Evolutionary conservation across 805 yeast genomes (phyloP).

Genomic region (Metschnikowia peoriensis): DNA sequence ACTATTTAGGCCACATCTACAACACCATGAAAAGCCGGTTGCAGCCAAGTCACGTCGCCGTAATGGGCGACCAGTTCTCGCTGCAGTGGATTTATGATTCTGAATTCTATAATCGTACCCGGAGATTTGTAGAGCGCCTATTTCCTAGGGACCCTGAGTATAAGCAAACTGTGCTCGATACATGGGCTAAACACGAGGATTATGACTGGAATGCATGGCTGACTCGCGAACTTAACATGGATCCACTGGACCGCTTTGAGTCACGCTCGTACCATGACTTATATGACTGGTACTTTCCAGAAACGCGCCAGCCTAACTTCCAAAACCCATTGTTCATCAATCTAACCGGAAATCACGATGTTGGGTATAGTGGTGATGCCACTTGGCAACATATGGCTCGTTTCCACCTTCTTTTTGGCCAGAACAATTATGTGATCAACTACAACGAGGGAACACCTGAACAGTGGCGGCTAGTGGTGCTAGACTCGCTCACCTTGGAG

Average conservation of each 20-base stretch:
- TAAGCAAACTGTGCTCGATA: constrained; percentile 47
- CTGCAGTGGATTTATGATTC: constrained; percentile 92
- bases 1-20: constrained; percentile 83
- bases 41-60: constrained; percentile 77
- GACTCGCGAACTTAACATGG: constrained; percentile 39
- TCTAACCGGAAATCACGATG: constrained; percentile 92
- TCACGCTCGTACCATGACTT: constrained; percentile 51
- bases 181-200: constrained; percentile 48
- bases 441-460: constrained; percentile 59
- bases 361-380: constrained; percentile 94
- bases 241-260: constrained; percentile 32
- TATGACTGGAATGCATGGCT: constrained; percentile 54
- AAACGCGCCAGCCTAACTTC: constrained; percentile 30
- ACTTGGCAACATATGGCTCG: constrained; percentile 88
- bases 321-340: constrained; percentile 72
- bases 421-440: constrained; percentile 78
- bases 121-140: constrained; percentile 67
- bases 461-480: constrained; percentile 87
- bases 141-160: constrained; percentile 59
- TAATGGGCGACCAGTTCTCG: constrained; percentile 89
- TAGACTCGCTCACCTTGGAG: constrained; percentile 80
- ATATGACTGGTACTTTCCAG: constrained; percentile 59
- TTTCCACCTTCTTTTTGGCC: constrained; percentile 72
- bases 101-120: constrained; percentile 80
- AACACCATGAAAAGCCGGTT: constrained; percentile 59